Base-by-base conservation (phyloP, 768 basidiomycete genomes). In the Punctularia strigosozonata region DNA sequence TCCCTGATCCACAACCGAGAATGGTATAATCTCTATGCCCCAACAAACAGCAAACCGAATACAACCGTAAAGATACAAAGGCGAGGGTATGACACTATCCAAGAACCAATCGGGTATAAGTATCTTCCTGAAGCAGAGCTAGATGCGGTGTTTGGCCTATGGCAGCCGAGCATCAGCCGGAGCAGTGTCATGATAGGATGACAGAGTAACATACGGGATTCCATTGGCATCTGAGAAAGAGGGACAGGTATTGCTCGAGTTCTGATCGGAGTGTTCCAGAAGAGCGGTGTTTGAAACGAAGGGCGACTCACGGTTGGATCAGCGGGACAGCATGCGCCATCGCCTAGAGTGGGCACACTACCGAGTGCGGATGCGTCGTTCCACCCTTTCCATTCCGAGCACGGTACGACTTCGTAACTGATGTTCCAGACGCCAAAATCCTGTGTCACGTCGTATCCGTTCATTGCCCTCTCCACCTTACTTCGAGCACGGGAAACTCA, bases 361-460 rank as follows among this genome's bases (percentile, higher is more conserved):
- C 86, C 86, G 26, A 88, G 59, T 12, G 83, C 81, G 12, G 72
- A 60, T 13, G 68, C 51, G 41, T 78, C 61, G 15, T 60, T 64
- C 36, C 61, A 66, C 6, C 87, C 87, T 25, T 63, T 56, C 87
- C 86, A 89, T 38, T 70, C 55, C 3, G 62, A 40, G 50, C 86
- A 89, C 22, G 75, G 58, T 7, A 87, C 74, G 21, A 59, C 64
- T 47, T 75, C 58, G 52, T 88, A 88, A 14, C 68, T 76, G 49
- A 85, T 63, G 49, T 87, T 86, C 86, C 87, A 90, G 15, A 88
- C 75, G 36, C 87, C 84, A 62, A 88, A 89, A 50, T 88, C 87
- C 80, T 82, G 42, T 32, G 36, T n/a, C n/a, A n/a, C n/a, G n/a
- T n/a, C n/a, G n/a, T n/a, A n/a, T n/a, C n/a, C n/a, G n/a, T n/a